Base-by-base conservation (phyloP, 148 eudicot species). In the Heliamphora exappendiculata region DNA sequence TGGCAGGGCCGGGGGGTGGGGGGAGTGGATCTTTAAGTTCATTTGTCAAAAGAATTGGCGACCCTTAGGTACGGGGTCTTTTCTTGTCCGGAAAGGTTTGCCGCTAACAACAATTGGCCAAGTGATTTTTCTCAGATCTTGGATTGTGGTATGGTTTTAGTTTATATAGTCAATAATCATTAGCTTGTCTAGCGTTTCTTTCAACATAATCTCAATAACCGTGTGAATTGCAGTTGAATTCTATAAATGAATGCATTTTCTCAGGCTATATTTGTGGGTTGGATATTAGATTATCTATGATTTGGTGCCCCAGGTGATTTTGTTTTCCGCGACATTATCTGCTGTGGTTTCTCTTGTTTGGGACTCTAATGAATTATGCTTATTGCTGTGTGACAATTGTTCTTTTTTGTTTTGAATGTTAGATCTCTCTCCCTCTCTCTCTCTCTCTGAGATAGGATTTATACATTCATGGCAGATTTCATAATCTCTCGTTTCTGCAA, bases 401-500 rank as follows among this genome's bases (percentile, higher is more conserved):
- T 26, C 51, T 5, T 13, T n/a, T 22, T 64, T 34, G 45, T 60
- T 34, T 12, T n/a, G 29, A n/a, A 66, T 39, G 70, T 11, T 39
- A 19, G 70, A 66, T 36, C 7, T 68, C 54, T 45, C 70, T 54
- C 13, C 11, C 13, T 49, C 17, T 49, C 59, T 54, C 59, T 54
- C 8, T 63, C 68, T 64, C 44, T 67, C 51, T 68, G 54, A 29
- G 36, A 31, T 68, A 26, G 72, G 50, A 41, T 26, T 68, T 68
- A 14, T 28, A 26, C 26, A 1, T 68, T 0, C 49, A 16, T 42
- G 36, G 26, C 58, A 71, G 26, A 41, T 50, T 50, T 31, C 74
- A 31, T 28, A 50, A 70, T 17, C 28, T 50, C 41, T 49, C 19
- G 41, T 50, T 29, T 49, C 58, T 29, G 22, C 59, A 2, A 31